Conservation (phyloP, 345 rosid species). For the Syzygium oleosum region DNA sequence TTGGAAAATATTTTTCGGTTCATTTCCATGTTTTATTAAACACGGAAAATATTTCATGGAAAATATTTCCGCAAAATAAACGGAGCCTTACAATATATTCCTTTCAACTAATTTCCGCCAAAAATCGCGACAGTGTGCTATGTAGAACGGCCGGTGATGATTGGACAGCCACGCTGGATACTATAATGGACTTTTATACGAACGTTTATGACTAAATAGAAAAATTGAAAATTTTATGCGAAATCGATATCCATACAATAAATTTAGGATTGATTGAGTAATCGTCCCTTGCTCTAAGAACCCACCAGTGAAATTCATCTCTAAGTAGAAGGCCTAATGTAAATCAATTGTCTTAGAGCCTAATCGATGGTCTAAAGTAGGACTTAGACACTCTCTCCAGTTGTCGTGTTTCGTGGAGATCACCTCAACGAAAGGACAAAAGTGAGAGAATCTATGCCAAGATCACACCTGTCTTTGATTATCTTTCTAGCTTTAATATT, state of each 20-base stretch:
- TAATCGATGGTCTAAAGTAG: background rate
- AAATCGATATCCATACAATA: fast-evolving
- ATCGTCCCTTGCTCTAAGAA: no score
- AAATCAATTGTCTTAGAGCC: no score
- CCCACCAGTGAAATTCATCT: background rate
- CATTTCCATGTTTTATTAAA: no score
- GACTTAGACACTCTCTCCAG: background rate
- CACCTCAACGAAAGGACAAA: background rate
- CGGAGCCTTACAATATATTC: no score
- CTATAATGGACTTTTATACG: fast-evolving
- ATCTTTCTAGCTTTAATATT: background rate
- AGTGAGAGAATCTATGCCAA: background rate
- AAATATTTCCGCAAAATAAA: no score
- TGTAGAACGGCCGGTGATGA: no score
- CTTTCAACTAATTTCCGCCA: no score
- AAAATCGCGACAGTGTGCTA: no score
- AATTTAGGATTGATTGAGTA: background rate
- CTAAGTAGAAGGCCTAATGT: background rate
- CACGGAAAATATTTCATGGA: no score
- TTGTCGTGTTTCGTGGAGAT: background rate
- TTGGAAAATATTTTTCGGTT: no score
- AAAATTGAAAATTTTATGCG: no score
- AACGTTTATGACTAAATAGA: no score
- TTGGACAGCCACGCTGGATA: fast-evolving
- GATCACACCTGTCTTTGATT: background rate